Percentiles rank a stretch among this genome's conserved stretches.
These are phyloP conservation scores for Bruguiera hainesii DNA, from an alignment of 441 rosid genomes.

Conservation along the genomic window DNA sequence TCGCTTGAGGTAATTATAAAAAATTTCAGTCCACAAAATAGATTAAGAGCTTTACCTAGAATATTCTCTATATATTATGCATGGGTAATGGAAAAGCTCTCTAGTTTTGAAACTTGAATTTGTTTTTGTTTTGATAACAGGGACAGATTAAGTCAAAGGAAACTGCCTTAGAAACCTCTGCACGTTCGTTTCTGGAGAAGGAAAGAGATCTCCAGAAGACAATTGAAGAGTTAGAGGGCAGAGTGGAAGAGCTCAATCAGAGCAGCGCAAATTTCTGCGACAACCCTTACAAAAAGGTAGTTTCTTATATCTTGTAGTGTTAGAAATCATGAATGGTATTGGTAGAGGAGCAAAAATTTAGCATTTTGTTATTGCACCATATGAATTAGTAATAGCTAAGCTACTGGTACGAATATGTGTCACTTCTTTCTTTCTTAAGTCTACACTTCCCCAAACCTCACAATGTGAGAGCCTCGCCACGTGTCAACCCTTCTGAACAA, in stretches of 20 bases:
- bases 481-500: too few relatives aligned
- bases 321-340: neutral
- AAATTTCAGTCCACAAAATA: neutral
- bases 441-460: too few relatives aligned
- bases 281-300: slow-evolving; percentile 35
- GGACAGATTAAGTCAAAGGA: slow-evolving; percentile 66
- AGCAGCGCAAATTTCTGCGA: slow-evolving; percentile 21
- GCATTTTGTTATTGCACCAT: too few relatives aligned
- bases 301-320: neutral
- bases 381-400: too few relatives aligned
- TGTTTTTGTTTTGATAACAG: slow-evolving; percentile 30
- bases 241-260: slow-evolving; percentile 46
- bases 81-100: neutral
- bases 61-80: neutral
- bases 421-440: too few relatives aligned
- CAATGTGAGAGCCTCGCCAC: too few relatives aligned
- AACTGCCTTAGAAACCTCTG: slow-evolving; percentile 51
- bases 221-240: slow-evolving; percentile 58
- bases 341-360: neutral
- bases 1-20: slow-evolving; percentile 54
- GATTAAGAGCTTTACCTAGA: slow-evolving; percentile 7
- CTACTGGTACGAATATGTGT: too few relatives aligned
- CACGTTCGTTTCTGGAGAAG: slow-evolving; percentile 46
- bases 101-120: neutral
- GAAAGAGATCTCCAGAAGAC: slow-evolving; percentile 50